A percentile compares a stretch with the other conserved stretches of the same genome.
phyloP scores from a whole-genome alignment of 257 asterid genomes.

The Nicotiana undulata region DNA sequence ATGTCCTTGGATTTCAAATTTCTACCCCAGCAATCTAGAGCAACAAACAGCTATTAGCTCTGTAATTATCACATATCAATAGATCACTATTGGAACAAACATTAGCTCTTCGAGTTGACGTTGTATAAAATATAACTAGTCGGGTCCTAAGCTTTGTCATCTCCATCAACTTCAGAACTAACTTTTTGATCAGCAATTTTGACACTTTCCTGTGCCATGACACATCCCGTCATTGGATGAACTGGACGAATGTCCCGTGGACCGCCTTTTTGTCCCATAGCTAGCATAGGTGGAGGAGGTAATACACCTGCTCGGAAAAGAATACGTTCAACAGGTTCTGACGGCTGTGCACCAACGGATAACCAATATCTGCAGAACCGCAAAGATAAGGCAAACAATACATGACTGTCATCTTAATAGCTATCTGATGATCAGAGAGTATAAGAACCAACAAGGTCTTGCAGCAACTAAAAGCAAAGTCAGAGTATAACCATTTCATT shows the following conservation, averaged over 20 bases:
- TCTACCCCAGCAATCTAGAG: background rate
- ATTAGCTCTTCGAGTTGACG: background rate
- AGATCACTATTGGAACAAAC: too few species aligned
- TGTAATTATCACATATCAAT: background rate
- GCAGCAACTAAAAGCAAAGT: background rate
- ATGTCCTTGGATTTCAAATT: background rate
- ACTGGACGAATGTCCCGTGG: constrained; percentile 68
- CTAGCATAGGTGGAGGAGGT: constrained; percentile 90
- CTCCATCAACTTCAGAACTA: constrained; percentile 27
- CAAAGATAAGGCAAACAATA: background rate
- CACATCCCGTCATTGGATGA: constrained; percentile 79
- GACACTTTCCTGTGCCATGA: constrained; percentile 27
- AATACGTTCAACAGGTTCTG: constrained; percentile 84
- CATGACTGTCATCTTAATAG: background rate
- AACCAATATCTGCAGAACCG: constrained; percentile 69
- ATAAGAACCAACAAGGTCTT: background rate
- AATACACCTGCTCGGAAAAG: constrained; percentile 79
- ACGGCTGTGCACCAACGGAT: constrained; percentile 94
- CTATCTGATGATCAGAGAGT: background rate
- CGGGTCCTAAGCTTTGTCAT: background rate
- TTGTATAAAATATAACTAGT: background rate
- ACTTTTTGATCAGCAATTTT: background rate
- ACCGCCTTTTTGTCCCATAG: constrained; percentile 93
- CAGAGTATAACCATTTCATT: background rate
- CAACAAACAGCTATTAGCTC: background rate